A percentile compares a stretch with the other conserved stretches of the same genome.
phyloP scores from a whole-genome alignment of 75 land plant species.

The Picea sitchensis region DNA sequence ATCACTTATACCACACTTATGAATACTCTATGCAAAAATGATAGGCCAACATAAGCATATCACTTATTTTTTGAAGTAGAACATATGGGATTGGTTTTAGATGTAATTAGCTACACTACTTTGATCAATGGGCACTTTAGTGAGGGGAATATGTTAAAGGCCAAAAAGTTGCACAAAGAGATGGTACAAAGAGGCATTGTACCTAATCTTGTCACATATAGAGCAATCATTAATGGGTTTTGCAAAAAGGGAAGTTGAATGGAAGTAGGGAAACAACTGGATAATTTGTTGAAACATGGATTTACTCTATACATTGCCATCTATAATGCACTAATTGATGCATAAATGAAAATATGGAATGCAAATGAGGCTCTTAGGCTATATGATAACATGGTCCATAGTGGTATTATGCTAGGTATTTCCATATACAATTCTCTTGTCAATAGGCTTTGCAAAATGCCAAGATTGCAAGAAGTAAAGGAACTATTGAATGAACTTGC shows the following conservation, averaged over 20 bases:
- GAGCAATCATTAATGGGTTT: constrained; percentile 28
- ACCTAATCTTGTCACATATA: constrained; percentile 30
- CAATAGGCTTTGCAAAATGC: constrained; percentile 41
- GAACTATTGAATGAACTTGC: constrained; percentile 19
- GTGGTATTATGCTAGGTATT: constrained; percentile 33
- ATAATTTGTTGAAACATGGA: constrained; percentile 16
- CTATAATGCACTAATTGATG: constrained; percentile 48
- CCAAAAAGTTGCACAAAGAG: constrained; percentile 20
- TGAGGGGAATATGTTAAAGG: constrained; percentile 36
- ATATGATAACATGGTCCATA: constrained; percentile 17
- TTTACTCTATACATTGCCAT: constrained; percentile 25
- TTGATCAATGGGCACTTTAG: constrained; percentile 47
- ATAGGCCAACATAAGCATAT: not conserved
- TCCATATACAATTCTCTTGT: constrained; percentile 57
- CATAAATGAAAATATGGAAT: constrained; percentile 26
- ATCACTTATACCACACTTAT: no score
- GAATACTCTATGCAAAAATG: no score
- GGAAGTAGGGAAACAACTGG: constrained; percentile 46
- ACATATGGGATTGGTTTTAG: constrained; percentile 25
- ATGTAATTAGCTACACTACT: constrained; percentile 44
- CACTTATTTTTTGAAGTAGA: constrained; percentile 36
- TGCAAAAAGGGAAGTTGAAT: constrained; percentile 33
- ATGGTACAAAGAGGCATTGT: constrained; percentile 36
- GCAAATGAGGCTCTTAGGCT: not conserved
- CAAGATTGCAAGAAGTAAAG: constrained; percentile 25